These are phyloP conservation scores for Lentinula sp. DNA, from an alignment of 768 basidiomycete genomes.

Conservation along the genomic window DNA sequence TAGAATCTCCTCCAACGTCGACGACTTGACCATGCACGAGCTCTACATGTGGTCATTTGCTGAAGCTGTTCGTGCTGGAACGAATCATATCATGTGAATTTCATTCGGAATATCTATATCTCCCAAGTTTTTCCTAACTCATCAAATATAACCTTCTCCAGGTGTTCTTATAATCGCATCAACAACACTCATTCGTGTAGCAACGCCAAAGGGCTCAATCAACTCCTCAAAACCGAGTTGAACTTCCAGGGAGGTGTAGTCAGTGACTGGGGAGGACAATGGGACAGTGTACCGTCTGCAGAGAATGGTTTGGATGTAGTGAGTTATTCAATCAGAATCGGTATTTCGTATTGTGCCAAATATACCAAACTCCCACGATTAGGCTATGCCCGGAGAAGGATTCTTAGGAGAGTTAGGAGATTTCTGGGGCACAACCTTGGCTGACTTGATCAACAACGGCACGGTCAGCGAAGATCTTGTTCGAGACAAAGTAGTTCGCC, in stretches of 20 bases:
- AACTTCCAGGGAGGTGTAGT: slow-evolving; percentile 37
- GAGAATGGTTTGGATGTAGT: slow-evolving; percentile 13
- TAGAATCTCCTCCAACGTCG: slow-evolving; percentile 26
- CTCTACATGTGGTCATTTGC: slow-evolving; percentile 21
- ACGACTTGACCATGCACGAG: slow-evolving; percentile 35
- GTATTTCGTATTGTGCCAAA: background rate
- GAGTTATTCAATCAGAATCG: background rate
- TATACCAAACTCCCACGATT: background rate
- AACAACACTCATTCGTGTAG: slow-evolving; percentile 45
- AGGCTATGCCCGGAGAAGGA: slow-evolving; percentile 7
- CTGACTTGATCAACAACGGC: slow-evolving; percentile 36
- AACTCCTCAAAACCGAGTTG: slow-evolving; percentile 40
- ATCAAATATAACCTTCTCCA: too few relatives aligned
- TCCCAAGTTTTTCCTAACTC: too few relatives aligned
- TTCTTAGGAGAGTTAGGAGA: background rate
- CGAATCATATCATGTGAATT: slow-evolving; percentile 21
- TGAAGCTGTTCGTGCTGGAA: slow-evolving; percentile 25
- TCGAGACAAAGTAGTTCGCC: slow-evolving; percentile 55
- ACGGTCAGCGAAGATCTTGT: slow-evolving; percentile 38
- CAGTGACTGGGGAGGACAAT: slow-evolving; percentile 39
- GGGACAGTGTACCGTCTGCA: slow-evolving; percentile 4
- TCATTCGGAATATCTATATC: slow-evolving; percentile 19
- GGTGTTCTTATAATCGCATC: slow-evolving; percentile 22
- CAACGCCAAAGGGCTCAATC: slow-evolving; percentile 33
- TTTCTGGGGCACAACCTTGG: slow-evolving; percentile 21